These are phyloP conservation scores for Neurospora africana DNA, from an alignment of 495 filamentous ascomycete species.

Conservation along the genomic window DNA sequence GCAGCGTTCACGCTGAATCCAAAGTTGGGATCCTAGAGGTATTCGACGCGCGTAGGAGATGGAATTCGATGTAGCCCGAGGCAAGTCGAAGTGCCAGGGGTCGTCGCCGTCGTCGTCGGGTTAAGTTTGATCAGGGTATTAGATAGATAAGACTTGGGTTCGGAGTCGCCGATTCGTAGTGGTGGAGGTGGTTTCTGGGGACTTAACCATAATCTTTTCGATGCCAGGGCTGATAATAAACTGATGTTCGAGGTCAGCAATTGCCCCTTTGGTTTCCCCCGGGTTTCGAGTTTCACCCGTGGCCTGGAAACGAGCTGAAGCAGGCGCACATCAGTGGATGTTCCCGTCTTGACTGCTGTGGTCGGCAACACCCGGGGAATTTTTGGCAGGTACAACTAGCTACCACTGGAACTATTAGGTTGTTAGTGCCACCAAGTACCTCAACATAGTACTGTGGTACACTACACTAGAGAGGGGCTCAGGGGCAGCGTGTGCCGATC, in stretches of 20 bases:
- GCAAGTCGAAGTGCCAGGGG: background rate
- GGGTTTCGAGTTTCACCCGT: background rate
- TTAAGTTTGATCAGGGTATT: background rate
- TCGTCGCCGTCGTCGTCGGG: background rate
- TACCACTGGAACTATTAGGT: background rate
- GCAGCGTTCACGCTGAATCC: background rate
- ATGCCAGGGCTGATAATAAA: background rate
- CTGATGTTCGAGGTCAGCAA: background rate
- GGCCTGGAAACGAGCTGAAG: background rate
- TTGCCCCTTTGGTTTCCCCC: background rate
- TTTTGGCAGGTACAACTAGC: background rate
- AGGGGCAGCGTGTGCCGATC: background rate
- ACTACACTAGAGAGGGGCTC: background rate
- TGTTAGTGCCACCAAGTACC: background rate
- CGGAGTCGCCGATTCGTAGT: background rate
- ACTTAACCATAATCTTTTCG: background rate
- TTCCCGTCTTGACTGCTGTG: background rate
- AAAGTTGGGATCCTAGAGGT: background rate
- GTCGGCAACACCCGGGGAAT: background rate
- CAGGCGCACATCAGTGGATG: background rate
- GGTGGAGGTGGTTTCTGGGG: background rate
- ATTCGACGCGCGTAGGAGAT: background rate
- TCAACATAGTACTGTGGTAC: too few relatives aligned
- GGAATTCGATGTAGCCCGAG: background rate
- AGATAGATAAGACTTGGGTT: background rate